phyloP scores from a whole-genome alignment of 1,284 basidiomycete genomes.

The Rhodotorula sp. region DNA sequence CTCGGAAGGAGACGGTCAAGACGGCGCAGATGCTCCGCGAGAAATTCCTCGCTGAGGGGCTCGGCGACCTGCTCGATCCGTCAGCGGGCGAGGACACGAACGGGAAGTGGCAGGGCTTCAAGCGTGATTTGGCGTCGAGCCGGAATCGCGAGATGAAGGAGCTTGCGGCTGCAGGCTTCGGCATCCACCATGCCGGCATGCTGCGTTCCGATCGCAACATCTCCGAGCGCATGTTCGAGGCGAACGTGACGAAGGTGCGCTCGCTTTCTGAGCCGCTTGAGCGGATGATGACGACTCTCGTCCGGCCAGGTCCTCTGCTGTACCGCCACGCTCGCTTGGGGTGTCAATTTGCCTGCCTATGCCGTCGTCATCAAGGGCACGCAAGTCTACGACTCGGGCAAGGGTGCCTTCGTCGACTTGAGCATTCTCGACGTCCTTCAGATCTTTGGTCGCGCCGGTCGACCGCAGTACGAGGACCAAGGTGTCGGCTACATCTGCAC shows the following conservation, averaged over 20 bases:
- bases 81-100: constrained; percentile 61
- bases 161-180: constrained; percentile 88
- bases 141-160: constrained; percentile 96
- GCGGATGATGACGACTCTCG: not conserved
- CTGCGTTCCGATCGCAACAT: constrained; percentile 88
- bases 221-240: constrained; percentile 93
- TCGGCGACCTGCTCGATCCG: constrained; percentile 73
- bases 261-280: not conserved
- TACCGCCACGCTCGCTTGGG: constrained; percentile 98
- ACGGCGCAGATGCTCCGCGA: constrained; percentile 83
- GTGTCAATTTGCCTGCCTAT: constrained; percentile 98
- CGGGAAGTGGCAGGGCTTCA: constrained; percentile 66
- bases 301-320: constrained; percentile 81
- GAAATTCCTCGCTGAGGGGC: constrained; percentile 70
- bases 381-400: constrained; percentile 86
- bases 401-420: constrained; percentile 87
- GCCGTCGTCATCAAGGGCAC: constrained; percentile 98
- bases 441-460: constrained; percentile 92
- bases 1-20: constrained; percentile 97
- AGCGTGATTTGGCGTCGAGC: constrained; percentile 73
- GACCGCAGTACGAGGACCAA: constrained; percentile 90
- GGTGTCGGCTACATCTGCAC: constrained; percentile 98
- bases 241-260: constrained; percentile 80
- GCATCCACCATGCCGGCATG: constrained; percentile 98
- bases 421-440: constrained; percentile 93